Conservation (phyloP, 805 yeast genomes). For the Metschnikowia kofuensis region DNA sequence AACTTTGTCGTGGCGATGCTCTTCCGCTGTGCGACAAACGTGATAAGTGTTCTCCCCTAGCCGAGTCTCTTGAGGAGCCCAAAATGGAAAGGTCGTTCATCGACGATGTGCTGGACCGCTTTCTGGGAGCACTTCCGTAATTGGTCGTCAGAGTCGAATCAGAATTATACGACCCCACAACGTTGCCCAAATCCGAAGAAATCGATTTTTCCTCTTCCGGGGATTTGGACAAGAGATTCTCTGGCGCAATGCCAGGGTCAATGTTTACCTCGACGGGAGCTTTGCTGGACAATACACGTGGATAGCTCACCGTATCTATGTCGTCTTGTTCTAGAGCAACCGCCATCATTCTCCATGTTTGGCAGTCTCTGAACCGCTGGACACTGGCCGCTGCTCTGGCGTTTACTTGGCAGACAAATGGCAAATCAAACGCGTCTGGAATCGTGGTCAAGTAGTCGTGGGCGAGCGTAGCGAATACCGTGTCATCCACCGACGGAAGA, state of each 20-base stretch:
- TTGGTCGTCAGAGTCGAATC: conserved; percentile 41
- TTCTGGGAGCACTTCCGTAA: conserved; percentile 26
- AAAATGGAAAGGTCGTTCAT: conserved; percentile 10
- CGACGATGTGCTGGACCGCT: conserved; percentile 12
- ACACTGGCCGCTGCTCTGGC: conserved; percentile 54
- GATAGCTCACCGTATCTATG: conserved; percentile 22
- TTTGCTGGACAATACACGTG: neutral
- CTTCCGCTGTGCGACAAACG: neutral
- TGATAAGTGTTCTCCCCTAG: neutral
- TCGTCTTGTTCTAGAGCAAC: conserved; percentile 41
- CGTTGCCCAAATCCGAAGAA: conserved; percentile 37
- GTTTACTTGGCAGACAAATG: conserved; percentile 57
- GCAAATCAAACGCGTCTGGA: conserved; percentile 47
- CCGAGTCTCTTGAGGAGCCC: conserved; percentile 15
- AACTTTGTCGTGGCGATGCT: conserved; percentile 1
- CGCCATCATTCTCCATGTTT: conserved; percentile 59
- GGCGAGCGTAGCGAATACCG: conserved; percentile 47
- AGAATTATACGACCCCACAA: conserved; percentile 41
- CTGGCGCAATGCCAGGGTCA: neutral
- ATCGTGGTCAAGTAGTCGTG: conserved; percentile 45
- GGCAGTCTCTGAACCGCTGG: conserved; percentile 51
- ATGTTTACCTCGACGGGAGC: neutral
- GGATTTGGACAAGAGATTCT: neutral
- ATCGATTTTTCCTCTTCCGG: conserved; percentile 15
- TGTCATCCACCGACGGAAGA: conserved; percentile 40